Evolutionary conservation across 2,329 filamentous ascomycete species (phyloP).

Genomic region (Calycina herbarum): DNA sequence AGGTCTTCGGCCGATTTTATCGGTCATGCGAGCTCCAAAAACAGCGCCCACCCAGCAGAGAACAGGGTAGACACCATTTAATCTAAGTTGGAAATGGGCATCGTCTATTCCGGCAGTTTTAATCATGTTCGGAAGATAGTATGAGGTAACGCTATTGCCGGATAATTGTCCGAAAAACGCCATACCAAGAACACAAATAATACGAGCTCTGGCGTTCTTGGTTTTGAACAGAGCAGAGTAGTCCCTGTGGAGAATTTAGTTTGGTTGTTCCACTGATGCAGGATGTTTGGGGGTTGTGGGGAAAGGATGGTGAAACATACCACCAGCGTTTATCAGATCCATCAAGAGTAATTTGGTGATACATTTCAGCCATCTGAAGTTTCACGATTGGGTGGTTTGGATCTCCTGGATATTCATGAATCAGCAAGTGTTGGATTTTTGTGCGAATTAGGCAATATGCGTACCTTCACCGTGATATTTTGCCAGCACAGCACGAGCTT

Average conservation of each 20-base stretch:
- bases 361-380: constrained; percentile 57
- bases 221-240: constrained; percentile 34
- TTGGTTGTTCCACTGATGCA: neutral
- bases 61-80: constrained; percentile 43
- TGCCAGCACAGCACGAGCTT: constrained; percentile 54
- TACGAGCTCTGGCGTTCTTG: constrained; percentile 30
- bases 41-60: constrained; percentile 43
- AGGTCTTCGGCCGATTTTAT: constrained; percentile 43
- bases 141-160: constrained; percentile 46
- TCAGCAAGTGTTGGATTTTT: constrained; percentile 20
- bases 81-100: constrained; percentile 42
- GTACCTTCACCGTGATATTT: constrained; percentile 54
- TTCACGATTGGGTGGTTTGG: constrained; percentile 43
- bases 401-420: neutral
- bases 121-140: constrained; percentile 47
- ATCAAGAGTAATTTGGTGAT: constrained; percentile 46
- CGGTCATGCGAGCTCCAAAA: constrained; percentile 45
- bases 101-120: constrained; percentile 42
- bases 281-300: neutral
- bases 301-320: neutral
- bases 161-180: constrained; percentile 19
- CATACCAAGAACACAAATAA: constrained; percentile 37
- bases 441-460: constrained; percentile 41
- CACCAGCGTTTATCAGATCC: constrained; percentile 32
- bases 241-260: constrained; percentile 25